These are phyloP conservation scores for Jaapia argillacea DNA, from an alignment of 768 basidiomycete genomes.

Conservation along the genomic window DNA sequence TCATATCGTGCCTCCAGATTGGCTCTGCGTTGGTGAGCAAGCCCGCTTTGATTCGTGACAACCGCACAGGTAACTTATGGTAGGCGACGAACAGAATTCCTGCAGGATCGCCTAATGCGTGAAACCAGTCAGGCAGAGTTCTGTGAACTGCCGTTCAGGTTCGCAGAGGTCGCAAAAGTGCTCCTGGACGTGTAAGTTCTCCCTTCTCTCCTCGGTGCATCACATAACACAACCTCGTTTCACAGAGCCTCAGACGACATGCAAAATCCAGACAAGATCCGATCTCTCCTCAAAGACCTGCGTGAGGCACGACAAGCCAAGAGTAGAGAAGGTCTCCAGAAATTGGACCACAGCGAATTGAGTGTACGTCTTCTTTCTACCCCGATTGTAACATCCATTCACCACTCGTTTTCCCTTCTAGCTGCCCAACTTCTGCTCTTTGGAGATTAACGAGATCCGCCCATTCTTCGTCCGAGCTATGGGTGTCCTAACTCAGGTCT, in stretches of 20 bases:
- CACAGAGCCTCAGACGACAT: conserved; percentile 85
- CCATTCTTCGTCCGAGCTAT: conserved; percentile 83
- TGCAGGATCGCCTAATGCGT: conserved; percentile 61
- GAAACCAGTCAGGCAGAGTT: conserved; percentile 73
- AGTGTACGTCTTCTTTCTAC: conserved; percentile 37
- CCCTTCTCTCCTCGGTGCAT: background rate
- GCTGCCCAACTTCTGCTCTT: conserved; percentile 78
- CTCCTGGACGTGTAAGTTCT: conserved; percentile 82
- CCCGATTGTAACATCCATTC: conserved; percentile 1
- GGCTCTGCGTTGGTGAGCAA: conserved; percentile 75
- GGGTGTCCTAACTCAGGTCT: conserved; percentile 57
- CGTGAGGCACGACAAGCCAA: conserved; percentile 95
- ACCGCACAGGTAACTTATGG: background rate
- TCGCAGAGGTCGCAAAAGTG: conserved; percentile 84
- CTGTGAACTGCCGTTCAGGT: conserved; percentile 77
- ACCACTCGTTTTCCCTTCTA: conserved; percentile 17
- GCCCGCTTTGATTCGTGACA: background rate
- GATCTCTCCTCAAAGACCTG: conserved; percentile 85
- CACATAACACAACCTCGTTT: background rate
- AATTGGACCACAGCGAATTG: conserved; percentile 73
- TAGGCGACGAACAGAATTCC: conserved; percentile 47
- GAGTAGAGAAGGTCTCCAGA: conserved; percentile 73
- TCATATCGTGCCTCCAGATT: conserved; percentile 81
- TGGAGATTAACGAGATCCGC: conserved; percentile 93
- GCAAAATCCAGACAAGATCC: conserved; percentile 72